phyloP scores from a whole-genome alignment of 2,329 filamentous ascomycete genomes.

The Penicillium italicum region DNA sequence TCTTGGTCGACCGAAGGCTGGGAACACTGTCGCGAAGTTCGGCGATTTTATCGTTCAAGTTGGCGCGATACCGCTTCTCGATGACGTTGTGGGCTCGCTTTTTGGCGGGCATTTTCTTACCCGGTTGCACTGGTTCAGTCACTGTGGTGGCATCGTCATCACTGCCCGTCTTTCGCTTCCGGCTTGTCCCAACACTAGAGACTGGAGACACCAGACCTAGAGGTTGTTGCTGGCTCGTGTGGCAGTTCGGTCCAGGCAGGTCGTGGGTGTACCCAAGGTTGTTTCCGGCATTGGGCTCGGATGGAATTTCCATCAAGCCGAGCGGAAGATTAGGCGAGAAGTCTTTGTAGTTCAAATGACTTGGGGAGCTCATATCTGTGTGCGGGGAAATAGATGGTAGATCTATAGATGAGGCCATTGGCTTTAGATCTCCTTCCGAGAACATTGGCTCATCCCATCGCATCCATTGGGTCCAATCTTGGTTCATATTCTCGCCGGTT shows the following conservation, averaged over 20 bases:
- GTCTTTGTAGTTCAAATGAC: constrained; percentile 19
- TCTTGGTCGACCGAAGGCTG: constrained; percentile 75
- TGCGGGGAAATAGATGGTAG: constrained; percentile 27
- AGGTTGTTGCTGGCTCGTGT: constrained; percentile 5
- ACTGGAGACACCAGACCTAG: constrained; percentile 27
- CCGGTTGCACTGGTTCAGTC: constrained; percentile 29
- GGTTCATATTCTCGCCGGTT: constrained; percentile 28
- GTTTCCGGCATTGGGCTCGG: constrained; percentile 13
- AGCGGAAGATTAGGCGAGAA: constrained; percentile 34
- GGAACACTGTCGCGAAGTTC: constrained; percentile 89
- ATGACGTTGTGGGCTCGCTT: constrained; percentile 99
- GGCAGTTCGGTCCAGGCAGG: constrained; percentile 4
- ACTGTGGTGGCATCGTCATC: constrained; percentile 42
- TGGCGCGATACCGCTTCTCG: constrained; percentile 93
- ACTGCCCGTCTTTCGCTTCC: constrained; percentile 68
- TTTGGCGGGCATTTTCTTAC: constrained; percentile 63
- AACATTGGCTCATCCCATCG: constrained; percentile 42
- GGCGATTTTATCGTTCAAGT: constrained; percentile 95
- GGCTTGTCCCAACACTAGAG: constrained; percentile 33
- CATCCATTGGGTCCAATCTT: constrained; percentile 48
- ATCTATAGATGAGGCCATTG: constrained; percentile 23
- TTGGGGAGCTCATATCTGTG: constrained; percentile 23
- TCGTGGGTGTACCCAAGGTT: neutral
- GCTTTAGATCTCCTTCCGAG: constrained; percentile 27
- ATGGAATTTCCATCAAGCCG: constrained; percentile 29